Evolutionary conservation across 148 eudicot genomes (phyloP), one percentile per base, ranked within the genome.

Genomic region (Cornus suecica): DNA sequence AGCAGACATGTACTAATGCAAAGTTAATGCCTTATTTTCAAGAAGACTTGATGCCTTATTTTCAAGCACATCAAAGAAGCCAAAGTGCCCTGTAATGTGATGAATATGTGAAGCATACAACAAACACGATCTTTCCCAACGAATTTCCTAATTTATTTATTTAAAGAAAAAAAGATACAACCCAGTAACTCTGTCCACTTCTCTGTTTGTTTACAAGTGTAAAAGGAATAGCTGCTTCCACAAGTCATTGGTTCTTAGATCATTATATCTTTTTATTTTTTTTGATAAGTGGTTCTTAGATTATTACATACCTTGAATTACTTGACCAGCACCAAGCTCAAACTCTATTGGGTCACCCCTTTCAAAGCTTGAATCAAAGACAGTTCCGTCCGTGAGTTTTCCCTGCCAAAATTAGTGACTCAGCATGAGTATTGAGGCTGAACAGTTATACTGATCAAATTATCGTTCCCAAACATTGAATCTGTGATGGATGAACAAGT

Each of bases 311-410:
- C 94, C 94, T 88, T 88, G 78, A 75, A 94, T 96, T 60, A 96
- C 98, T 79, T 96, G 98, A 80, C 99, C 99, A 52, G 77, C 73
- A 29, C 99, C 99, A 82, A 96, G 97, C 83, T 85, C 92, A 80
- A 96, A 96, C 30, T 87, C 98, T 69, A 96, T 90, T 30, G 99
- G 98, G 77, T 93, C 97, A 83, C 93, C 94, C 84, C 99, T 90
- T 74, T 96, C 99, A 80, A 81, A 93, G 81, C 98, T 96, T 73
- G 99, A 93, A 81, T 96, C 97, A 62, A 96, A 96, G 31, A 96
- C 98, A 64, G 94, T 91, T 80, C 98, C 98, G 83, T 96, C 99
- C 10, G 99, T 96, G 65, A 96, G 99, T 76, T 87, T 81, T 76
- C 99, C 99, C 99, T 96, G 91, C 80, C 83, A 80, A 23, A 25